Evolutionary conservation across 2,329 filamentous ascomycete genomes (phyloP).

Genomic region (Botrytis elliptica): DNA sequence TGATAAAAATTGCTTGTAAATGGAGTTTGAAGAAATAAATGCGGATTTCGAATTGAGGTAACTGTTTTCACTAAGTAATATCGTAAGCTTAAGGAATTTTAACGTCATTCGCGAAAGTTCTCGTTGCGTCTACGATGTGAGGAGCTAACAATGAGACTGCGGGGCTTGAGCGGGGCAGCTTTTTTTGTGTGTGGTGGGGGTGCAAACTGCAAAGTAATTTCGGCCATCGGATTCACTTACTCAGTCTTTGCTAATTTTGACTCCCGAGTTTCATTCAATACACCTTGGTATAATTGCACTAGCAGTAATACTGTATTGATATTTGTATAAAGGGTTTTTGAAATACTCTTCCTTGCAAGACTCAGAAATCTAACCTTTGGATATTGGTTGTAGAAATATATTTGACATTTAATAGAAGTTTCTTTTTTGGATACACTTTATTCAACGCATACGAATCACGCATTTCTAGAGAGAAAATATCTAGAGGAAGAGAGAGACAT

Average conservation of each 20-base stretch:
- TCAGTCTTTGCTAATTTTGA: background rate
- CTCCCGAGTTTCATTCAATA: conserved; percentile 6
- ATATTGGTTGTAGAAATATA: background rate
- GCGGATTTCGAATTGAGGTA: background rate
- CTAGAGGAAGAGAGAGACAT: background rate
- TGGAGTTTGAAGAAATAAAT: background rate
- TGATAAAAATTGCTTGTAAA: background rate
- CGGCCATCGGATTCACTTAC: background rate
- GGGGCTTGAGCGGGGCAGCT: background rate
- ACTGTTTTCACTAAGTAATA: background rate
- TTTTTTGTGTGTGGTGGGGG: background rate
- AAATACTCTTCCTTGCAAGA: no score
- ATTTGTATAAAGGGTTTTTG: background rate
- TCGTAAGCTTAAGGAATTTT: background rate
- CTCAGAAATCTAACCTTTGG: background rate
- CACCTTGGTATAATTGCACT: background rate
- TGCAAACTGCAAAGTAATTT: background rate
- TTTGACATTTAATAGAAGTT: background rate
- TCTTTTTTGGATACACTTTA: background rate
- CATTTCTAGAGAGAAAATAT: background rate
- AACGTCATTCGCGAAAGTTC: conserved; percentile 3
- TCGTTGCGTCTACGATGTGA: background rate
- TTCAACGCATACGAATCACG: background rate
- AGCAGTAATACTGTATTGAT: background rate
- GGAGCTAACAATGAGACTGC: background rate